Base-by-base conservation (phyloP, 2,329 filamentous ascomycete species). In the Arthrobotrys entomopaga region DNA sequence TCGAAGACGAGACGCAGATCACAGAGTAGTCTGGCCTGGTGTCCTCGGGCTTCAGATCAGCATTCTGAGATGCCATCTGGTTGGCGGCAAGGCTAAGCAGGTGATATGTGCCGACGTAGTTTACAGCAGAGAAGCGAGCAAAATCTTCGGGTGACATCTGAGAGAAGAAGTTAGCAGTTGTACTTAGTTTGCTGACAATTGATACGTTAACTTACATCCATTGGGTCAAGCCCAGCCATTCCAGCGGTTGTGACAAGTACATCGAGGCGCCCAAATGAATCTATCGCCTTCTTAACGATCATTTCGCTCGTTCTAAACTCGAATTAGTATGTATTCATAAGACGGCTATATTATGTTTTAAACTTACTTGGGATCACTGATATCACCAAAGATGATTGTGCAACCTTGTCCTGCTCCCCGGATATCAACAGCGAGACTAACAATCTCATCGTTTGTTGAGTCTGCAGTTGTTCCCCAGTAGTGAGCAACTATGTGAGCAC, bases 221-320 rank as follows among this genome's bases (percentile, higher is more conserved):
- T 73, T n/a, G 69, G 69, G 16, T 73, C 69, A 20, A 73, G 29
- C 2, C 61, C 69, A 13, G 69, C 69, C 40, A 66, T 79, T 10
- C 78, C 78, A 19, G 78, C 78, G 34, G 78, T 79, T 81, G 89
- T 91, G 26, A 97, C 90, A 81, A 94, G 94, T 5, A 96, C 84
- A 81, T 92, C 90, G 38, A 93, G 82, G 2, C 87, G 84, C 0
- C 82, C 82, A 49, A 78, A 79, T 0, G 70, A 67, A 46, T 79
- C 78, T 15, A 79, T 67, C 2, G 78, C 78, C 20, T 76, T 76
- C 52, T 76, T 76, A 8, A 79, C 76, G 50, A 79, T 78, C 61
- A 76, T 78, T 22, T 79, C 77, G 49, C 75, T 77, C 13, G 78
- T 79, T 4, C 76, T 73, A 46, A 0, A 52, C 3, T 54, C 24